These are phyloP conservation scores for Syzygium grande DNA, from an alignment of 345 rosid genomes.

Conservation along the genomic window DNA sequence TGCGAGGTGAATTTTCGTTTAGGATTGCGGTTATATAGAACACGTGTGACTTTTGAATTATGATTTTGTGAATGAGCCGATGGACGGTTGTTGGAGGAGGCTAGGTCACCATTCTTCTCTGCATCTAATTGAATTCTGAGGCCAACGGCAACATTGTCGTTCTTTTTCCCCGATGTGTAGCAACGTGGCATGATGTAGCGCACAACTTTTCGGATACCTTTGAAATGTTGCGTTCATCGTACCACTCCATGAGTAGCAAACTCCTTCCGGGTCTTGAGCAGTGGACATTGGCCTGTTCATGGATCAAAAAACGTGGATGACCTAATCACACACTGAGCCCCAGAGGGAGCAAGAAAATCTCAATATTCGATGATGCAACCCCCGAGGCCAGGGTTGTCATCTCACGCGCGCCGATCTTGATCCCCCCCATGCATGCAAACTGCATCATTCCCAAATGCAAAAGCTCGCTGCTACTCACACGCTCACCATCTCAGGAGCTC, in stretches of 20 bases:
- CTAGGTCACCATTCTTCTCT: not conserved
- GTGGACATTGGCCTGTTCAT: not conserved
- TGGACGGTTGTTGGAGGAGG: not conserved
- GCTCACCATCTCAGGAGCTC: not conserved
- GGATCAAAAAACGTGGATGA: not conserved
- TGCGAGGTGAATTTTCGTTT: not conserved
- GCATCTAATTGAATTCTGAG: not conserved
- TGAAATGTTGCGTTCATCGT: not conserved
- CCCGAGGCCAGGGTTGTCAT: not conserved
- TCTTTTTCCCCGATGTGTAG: not conserved
- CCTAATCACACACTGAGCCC: not conserved
- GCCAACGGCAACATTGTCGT: not conserved
- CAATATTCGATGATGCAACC: not conserved
- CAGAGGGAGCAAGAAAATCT: not conserved
- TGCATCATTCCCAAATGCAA: not conserved
- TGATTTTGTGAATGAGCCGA: not conserved
- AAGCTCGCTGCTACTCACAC: not conserved
- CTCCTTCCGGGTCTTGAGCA: not conserved
- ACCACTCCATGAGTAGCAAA: not conserved
- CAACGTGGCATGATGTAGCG: not conserved
- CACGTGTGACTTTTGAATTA: not conserved
- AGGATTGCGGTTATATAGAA: not conserved
- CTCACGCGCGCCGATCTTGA: not conserved
- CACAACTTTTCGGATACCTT: not conserved
- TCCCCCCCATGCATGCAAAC: not conserved